Percentiles rank a stretch among this genome's conserved stretches.
These are phyloP conservation scores for Apocynum venetum DNA, from an alignment of 257 asterid genomes.

Conservation along the genomic window DNA sequence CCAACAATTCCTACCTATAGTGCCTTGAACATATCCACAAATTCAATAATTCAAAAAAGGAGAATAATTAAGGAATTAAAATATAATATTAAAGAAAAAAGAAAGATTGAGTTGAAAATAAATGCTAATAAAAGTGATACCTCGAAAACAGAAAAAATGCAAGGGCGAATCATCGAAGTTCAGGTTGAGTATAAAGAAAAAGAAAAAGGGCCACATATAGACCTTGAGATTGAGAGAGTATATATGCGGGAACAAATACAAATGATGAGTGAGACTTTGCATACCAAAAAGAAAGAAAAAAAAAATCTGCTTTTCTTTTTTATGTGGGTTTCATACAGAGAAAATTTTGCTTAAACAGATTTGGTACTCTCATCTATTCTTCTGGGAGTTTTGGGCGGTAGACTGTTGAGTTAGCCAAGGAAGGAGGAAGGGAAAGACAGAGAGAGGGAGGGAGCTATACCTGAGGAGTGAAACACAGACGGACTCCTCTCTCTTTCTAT, in stretches of 20 bases:
- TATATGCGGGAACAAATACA: constrained; percentile 26
- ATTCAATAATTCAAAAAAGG: background rate
- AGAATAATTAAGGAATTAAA: background rate
- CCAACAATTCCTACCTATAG: background rate
- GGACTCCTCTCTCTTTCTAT: constrained; percentile 2
- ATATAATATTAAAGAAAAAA: background rate
- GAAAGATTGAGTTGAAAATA: background rate
- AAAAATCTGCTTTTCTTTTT: constrained; percentile 6
- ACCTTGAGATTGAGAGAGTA: constrained; percentile 20
- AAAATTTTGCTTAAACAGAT: constrained; percentile 1
- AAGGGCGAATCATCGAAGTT: constrained; percentile 20
- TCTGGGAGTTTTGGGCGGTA: constrained; percentile 1
- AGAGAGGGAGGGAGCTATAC: constrained; percentile 15
- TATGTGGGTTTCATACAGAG: constrained; percentile 10
- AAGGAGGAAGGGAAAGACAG: background rate
- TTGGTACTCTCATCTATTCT: constrained; percentile 1
- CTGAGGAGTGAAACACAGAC: constrained; percentile 14
- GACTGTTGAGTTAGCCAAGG: background rate
- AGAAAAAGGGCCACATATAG: constrained; percentile 22
- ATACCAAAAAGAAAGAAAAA: constrained; percentile 26
- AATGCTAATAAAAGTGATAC: constrained; percentile 8
- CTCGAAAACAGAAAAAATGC: constrained; percentile 18
- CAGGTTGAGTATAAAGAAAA: constrained; percentile 22
- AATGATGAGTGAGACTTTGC: constrained; percentile 43
- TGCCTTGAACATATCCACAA: background rate